phyloP scores from a whole-genome alignment of 1,139 yeast species.

The Eremothecium coryli region DNA sequence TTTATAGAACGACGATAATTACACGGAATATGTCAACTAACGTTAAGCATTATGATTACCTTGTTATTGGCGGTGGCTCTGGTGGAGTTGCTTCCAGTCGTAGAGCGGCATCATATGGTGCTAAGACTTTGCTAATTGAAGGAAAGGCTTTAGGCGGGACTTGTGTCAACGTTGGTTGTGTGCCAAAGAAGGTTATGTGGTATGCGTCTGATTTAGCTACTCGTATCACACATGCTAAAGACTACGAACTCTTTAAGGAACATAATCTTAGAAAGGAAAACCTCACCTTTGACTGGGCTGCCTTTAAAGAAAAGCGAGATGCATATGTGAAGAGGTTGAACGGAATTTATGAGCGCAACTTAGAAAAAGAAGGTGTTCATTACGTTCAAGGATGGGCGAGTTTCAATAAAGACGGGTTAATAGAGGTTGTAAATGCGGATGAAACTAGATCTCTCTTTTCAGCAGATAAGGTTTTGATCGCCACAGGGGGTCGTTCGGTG shows the following conservation, averaged over 20 bases:
- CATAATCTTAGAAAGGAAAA: conserved; percentile 40
- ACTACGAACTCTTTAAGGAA: conserved; percentile 66
- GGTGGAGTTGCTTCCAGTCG: conserved; percentile 98
- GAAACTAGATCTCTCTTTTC: conserved; percentile 50
- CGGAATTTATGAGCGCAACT: conserved; percentile 84
- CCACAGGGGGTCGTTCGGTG: conserved; percentile 86
- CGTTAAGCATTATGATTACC: conserved; percentile 65
- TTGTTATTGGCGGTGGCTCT: conserved; percentile 99
- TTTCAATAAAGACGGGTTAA: conserved; percentile 60
- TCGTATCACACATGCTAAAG: conserved; percentile 60
- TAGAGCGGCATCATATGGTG: conserved; percentile 91
- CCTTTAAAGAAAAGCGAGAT: conserved; percentile 77
- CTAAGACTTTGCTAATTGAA: conserved; percentile 75
- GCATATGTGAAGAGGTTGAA: conserved; percentile 81
- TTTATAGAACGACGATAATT: too few species aligned
- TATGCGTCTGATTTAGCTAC: conserved; percentile 84
- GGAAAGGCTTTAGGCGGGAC: conserved; percentile 87
- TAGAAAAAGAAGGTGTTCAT: conserved; percentile 82
- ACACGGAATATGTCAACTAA: conserved; percentile 43
- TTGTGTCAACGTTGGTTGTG: conserved; percentile 98
- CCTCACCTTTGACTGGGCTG: conserved; percentile 63
- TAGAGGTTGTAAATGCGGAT: conserved; percentile 63
- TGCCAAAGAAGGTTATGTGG: conserved; percentile 99
- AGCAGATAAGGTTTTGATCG: conserved; percentile 77
- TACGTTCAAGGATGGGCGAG: conserved; percentile 81